phyloP scores from a whole-genome alignment of 495 filamentous ascomycete species.

The Neohortaea acidophila region DNA sequence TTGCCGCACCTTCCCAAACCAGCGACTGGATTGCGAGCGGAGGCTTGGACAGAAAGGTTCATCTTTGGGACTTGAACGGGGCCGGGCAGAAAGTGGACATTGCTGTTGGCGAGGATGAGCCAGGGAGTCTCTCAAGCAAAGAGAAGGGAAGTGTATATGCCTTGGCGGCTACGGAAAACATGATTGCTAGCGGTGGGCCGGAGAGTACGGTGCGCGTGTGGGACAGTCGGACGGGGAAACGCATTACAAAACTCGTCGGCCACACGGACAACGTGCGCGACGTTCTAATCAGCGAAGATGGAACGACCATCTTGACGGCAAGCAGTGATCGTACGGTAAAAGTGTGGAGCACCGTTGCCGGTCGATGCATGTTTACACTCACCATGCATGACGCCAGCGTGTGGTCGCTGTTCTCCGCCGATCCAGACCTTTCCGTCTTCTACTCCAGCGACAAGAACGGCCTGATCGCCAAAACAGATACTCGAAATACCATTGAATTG shows the following conservation, averaged over 20 bases:
- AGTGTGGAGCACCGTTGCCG: slow-evolving; percentile 88
- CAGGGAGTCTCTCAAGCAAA: slow-evolving; percentile 55
- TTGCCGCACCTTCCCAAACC: slow-evolving; percentile 58
- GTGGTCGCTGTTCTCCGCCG: slow-evolving; percentile 84
- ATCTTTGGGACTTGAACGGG: slow-evolving; percentile 82
- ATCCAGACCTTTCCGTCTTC: slow-evolving; percentile 73
- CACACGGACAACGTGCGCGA: slow-evolving; percentile 91
- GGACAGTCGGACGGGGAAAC: slow-evolving; percentile 79
- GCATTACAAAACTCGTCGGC: slow-evolving; percentile 92
- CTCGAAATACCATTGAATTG: slow-evolving; percentile 57
- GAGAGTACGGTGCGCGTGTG: slow-evolving; percentile 88
- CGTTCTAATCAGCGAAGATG: slow-evolving; percentile 74
- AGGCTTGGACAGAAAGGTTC: slow-evolving; percentile 81
- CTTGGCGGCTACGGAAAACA: slow-evolving; percentile 52
- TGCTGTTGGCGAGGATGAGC: slow-evolving; percentile 61
- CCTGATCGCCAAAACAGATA: slow-evolving; percentile 85
- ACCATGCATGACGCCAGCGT: slow-evolving; percentile 98
- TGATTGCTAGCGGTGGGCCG: slow-evolving; percentile 84
- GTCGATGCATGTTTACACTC: slow-evolving; percentile 89
- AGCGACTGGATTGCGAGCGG: slow-evolving; percentile 92
- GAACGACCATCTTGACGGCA: slow-evolving; percentile 83
- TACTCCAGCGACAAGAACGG: slow-evolving; percentile 89
- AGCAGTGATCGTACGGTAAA: slow-evolving; percentile 96
- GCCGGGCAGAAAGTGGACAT: slow-evolving; percentile 74
- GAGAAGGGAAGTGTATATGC: slow-evolving; percentile 95